Evolutionary conservation across 371 early-diverging fungal species (phyloP), one percentile per base, ranked within the genome.

Genomic region (Synchytrium microbalum): DNA sequence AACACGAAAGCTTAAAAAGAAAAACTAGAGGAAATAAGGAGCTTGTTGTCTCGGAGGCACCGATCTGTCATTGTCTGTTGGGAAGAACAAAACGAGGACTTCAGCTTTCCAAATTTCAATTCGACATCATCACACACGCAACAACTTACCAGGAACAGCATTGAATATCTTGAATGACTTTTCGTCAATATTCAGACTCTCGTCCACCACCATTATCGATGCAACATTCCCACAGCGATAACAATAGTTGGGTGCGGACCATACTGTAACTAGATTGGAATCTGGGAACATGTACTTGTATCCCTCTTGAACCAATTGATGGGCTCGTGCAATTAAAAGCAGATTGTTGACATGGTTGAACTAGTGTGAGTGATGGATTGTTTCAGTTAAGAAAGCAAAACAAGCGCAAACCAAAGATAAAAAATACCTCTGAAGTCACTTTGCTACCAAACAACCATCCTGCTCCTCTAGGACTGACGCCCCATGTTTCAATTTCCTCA

Each of bases 211-310:
- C 91, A 99, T 88, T 62, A 99, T 93, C 28, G 95, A 90, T 26
- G 99, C 99, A 52, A 98, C 92, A 75, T 99, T 99, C 27, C 99
- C 99, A 70, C 99, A 99, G 60, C 99, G 88, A 76, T 99, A 99
- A 79, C 99, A 99, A 76, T 99, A 99, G 78, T 96, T 99, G 26
- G 99, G 99, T 27, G 99, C 99, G 32, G 93, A 93, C 93, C 99
- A 99, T 33, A 99, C 96, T 1, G 99, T 99, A 26, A 99, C 99
- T 67, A 99, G 84, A 63, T 90, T 89, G 58, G 94, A 92, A 54
- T 75, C 73, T 10, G 92, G 91, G 78, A 97, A 97, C 92, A 92
- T 93, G 72, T 92, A 94, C 72, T 96, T 95, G 83, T 91, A 98
- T 8, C 96, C 98, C 73, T 95, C 95, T 72, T 92, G 93, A n/a